phyloP scores from a whole-genome alignment of 2,329 filamentous ascomycete species.

The Alternaria sp. region DNA sequence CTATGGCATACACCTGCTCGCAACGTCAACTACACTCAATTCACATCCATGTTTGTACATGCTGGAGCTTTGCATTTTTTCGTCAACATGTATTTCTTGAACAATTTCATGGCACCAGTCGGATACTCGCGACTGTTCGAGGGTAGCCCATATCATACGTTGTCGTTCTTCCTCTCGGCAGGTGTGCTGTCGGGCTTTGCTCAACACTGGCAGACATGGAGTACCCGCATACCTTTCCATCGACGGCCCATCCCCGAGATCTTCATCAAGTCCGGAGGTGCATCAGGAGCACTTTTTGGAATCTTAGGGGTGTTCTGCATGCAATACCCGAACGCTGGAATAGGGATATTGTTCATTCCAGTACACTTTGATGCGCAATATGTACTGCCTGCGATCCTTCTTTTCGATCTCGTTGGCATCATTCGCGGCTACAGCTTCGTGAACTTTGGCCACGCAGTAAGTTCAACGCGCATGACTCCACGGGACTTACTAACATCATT shows the following conservation, averaged over 20 bases:
- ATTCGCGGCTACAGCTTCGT: slow-evolving; percentile 36
- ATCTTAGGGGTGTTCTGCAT: slow-evolving; percentile 39
- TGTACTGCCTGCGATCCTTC: slow-evolving; percentile 40
- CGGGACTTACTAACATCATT: slow-evolving; percentile 12
- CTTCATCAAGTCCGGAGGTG: slow-evolving; percentile 39
- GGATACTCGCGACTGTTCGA: slow-evolving; percentile 40
- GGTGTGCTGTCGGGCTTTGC: slow-evolving; percentile 40
- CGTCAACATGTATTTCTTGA: slow-evolving; percentile 29
- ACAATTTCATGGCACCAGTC: slow-evolving; percentile 39
- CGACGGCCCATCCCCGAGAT: slow-evolving; percentile 26
- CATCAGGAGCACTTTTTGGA: slow-evolving; percentile 43
- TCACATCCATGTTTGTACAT: slow-evolving; percentile 38
- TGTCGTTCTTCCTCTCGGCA: slow-evolving; percentile 39
- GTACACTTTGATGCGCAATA: slow-evolving; percentile 38
- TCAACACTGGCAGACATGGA: slow-evolving; percentile 35
- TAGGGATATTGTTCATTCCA: slow-evolving; percentile 44
- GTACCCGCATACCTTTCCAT: slow-evolving; percentile 23
- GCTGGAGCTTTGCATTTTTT: slow-evolving; percentile 23
- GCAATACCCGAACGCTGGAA: slow-evolving; percentile 36
- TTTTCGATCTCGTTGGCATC: slow-evolving; percentile 43
- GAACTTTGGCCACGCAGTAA: slow-evolving; percentile 44
- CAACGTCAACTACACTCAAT: slow-evolving; percentile 38
- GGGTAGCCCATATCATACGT: slow-evolving; percentile 36
- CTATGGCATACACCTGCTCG: slow-evolving; percentile 42
- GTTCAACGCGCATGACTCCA: slow-evolving; percentile 8